A percentile compares a stretch with the other conserved stretches of the same genome.
Evolutionary conservation across 257 asterid species (phyloP).

Genomic region (Penstemon davidsonii): DNA sequence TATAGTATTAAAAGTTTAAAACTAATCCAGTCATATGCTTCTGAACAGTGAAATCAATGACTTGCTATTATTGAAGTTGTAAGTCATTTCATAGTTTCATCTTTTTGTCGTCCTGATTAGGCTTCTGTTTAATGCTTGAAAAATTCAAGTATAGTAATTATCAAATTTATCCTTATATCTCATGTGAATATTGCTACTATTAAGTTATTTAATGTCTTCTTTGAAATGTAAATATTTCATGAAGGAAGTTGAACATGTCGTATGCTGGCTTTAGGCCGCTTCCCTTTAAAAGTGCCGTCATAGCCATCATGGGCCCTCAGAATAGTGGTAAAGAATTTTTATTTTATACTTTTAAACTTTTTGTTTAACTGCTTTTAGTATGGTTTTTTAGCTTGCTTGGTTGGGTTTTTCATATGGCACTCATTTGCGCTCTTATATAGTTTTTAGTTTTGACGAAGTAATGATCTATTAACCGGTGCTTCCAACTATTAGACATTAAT

Average conservation of each 20-base stretch:
- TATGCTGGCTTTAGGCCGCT: constrained; percentile 70
- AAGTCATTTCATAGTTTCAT: too few relatives aligned
- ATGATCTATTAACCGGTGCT: constrained; percentile 14
- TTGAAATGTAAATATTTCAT: constrained; percentile 25
- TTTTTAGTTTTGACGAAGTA: not conserved
- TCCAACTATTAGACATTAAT: not conserved
- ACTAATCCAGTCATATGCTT: too few relatives aligned
- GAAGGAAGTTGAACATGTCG: constrained; percentile 65
- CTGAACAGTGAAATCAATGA: too few relatives aligned
- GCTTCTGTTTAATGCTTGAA: too few relatives aligned
- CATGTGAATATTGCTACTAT: not conserved
- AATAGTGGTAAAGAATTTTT: constrained; percentile 59
- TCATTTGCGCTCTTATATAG: not conserved
- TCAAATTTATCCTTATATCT: too few relatives aligned
- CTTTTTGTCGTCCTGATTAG: too few relatives aligned
- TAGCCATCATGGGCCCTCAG: constrained; percentile 91
- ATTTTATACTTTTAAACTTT: not conserved
- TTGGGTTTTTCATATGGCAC: not conserved
- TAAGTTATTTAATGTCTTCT: not conserved
- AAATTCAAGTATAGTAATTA: too few relatives aligned
- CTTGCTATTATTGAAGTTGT: too few relatives aligned
- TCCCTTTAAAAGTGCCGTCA: constrained; percentile 76
- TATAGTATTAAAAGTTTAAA: too few relatives aligned
- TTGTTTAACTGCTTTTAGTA: constrained; percentile 11
- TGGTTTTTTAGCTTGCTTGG: constrained; percentile 15